Base-by-base conservation (phyloP, 139 green algal genomes). In the Picocystis salinarum region DNA sequence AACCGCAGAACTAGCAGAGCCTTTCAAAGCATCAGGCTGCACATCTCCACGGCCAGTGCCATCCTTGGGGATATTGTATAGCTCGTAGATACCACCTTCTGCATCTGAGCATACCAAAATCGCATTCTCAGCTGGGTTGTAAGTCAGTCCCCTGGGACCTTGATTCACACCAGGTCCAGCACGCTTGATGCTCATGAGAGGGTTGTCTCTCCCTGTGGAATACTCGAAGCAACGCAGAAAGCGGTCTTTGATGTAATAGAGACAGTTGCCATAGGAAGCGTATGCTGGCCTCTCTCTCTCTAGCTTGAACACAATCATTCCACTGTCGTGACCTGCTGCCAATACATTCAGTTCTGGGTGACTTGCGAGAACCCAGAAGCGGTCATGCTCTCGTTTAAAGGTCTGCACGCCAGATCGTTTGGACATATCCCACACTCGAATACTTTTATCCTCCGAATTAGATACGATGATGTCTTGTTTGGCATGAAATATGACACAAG, bases 261-360 rank as follows among this genome's bases (percentile, higher is more conserved):
- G 65, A 13, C 48, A 74, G 48, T 54, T 58, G 22, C 67, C 66
- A 56, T 95, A 73, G 4, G 59, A 62, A 25, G 74, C 69, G 61
- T 84, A 93, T 0, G 89, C 82, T 4, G 85, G 89, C 3, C 89
- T 64, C 66, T 99, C 89, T 17, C 89, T 70, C 74, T 97, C 89
- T 48, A 99, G 69, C 75, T 99, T 99, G 72, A 99, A 99, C 27
- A 99, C 89, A 28, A 96, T 91, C 88, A 99, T 99, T 46, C 87
- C 87, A 44, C 75, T 92, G 66, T 99, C 89, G 53, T 99, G 89
- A 7, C 89, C 89, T 4, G 89, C 89, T 3, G 89, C 89, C 36
- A 99, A 67, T 28, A 99, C 76, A 72, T 99, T 99, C 58, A 97
- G 77, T 48, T 94, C 79, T 0, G 88, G 86, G 71, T 99, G 89